Conservation (phyloP, 2,329 filamentous ascomycete genomes). For the Claviceps paspali region DNA sequence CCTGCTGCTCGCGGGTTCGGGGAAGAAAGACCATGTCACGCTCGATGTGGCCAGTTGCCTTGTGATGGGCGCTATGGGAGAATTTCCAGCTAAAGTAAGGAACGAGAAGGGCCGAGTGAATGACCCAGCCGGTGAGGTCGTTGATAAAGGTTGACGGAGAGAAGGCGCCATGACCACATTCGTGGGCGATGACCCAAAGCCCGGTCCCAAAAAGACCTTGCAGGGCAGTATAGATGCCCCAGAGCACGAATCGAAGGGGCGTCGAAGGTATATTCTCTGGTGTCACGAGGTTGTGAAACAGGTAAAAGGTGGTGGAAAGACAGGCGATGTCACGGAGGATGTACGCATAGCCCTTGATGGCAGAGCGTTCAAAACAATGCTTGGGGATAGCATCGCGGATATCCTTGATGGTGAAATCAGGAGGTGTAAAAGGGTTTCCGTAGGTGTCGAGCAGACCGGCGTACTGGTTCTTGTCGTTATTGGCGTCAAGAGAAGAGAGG, state of each 20-base stretch:
- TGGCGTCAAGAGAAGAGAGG: constrained; percentile 49
- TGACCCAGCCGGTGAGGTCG: constrained; percentile 81
- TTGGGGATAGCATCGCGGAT: constrained; percentile 93
- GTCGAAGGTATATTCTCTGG: constrained; percentile 65
- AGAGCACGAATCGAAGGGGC: constrained; percentile 47
- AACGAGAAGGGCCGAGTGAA: constrained; percentile 77
- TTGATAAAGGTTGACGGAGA: constrained; percentile 84
- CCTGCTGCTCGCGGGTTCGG: constrained; percentile 71
- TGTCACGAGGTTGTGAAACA: constrained; percentile 82
- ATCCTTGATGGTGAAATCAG: constrained; percentile 94
- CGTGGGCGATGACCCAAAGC: constrained; percentile 91
- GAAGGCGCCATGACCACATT: constrained; percentile 95
- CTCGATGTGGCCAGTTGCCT: constrained; percentile 92
- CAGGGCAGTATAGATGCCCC: constrained; percentile 55
- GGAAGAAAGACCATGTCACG: constrained; percentile 99
- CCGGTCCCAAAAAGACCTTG: constrained; percentile 92
- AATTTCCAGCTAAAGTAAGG: constrained; percentile 99
- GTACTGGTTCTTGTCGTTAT: constrained; percentile 27
- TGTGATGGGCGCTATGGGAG: constrained; percentile 98
- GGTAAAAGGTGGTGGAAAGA: constrained; percentile 63
- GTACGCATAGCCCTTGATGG: constrained; percentile 58
- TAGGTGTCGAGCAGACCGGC: constrained; percentile 76
- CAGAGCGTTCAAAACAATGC: constrained; percentile 90
- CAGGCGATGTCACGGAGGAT: constrained; percentile 66
- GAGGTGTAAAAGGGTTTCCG: constrained; percentile 85